phyloP scores from a whole-genome alignment of 192 early-diverging fungal species.

The Kickxella alabastrina region DNA sequence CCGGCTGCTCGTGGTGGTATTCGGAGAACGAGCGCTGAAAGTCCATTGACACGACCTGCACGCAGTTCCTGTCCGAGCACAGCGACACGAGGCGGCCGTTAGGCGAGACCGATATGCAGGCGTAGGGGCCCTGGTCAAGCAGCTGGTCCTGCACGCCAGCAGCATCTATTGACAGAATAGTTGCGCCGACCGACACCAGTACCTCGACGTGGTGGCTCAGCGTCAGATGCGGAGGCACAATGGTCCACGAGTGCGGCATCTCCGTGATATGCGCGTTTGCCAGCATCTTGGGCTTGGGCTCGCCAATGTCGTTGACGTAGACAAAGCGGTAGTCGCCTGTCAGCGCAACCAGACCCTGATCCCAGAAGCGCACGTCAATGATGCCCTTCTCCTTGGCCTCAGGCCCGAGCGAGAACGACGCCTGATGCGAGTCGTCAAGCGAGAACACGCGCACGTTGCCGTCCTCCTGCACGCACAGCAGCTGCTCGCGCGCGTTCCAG shows the following conservation, averaged over 20 bases:
- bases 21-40: slow-evolving; percentile 92
- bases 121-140: slow-evolving; percentile 85
- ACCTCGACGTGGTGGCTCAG: slow-evolving; percentile 90
- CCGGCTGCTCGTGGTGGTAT: slow-evolving; percentile 55
- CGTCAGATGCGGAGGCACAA: slow-evolving; percentile 83
- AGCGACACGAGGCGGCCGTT: slow-evolving; percentile 92
- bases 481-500: slow-evolving; percentile 85
- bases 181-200: slow-evolving; percentile 68
- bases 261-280: slow-evolving; percentile 67
- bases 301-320: slow-evolving; percentile 77
- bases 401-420: slow-evolving; percentile 34
- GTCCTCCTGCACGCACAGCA: slow-evolving; percentile 84
- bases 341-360: slow-evolving; percentile 88
- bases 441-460: slow-evolving; percentile 79
- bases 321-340: slow-evolving; percentile 78
- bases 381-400: slow-evolving; percentile 80
- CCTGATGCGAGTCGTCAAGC: slow-evolving; percentile 70
- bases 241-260: slow-evolving; percentile 78
- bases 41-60: slow-evolving; percentile 93
- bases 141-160: slow-evolving; percentile 74
- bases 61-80: slow-evolving; percentile 68
- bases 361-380: slow-evolving; percentile 84
- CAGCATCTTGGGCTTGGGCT: slow-evolving; percentile 75
- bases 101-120: slow-evolving; percentile 83
- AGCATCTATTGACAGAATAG: slow-evolving; percentile 80